Conservation (phyloP, 208 protist genomes). For the Crithidia expoeki region DNA sequence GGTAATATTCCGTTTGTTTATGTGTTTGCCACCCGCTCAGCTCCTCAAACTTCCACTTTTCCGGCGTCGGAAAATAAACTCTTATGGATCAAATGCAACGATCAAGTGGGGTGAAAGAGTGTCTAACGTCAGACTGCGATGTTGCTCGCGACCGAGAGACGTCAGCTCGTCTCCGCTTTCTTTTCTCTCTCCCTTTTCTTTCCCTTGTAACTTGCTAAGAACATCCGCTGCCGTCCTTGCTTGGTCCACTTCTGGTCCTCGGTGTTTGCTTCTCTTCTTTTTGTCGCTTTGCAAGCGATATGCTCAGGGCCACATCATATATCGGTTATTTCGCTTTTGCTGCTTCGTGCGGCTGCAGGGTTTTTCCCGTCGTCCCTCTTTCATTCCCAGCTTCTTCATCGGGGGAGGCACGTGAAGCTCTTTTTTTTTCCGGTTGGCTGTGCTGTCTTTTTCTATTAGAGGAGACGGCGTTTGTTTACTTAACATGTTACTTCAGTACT, state of each 20-base stretch:
- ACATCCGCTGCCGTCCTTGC: too few relatives aligned
- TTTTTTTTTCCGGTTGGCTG: not conserved
- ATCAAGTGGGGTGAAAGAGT: not conserved
- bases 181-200: not conserved
- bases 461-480: not conserved
- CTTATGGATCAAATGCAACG: constrained; percentile 9
- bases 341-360: too few relatives aligned
- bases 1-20: not conserved
- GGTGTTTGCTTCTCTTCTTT: not conserved
- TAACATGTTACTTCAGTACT: not conserved
- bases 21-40: not conserved
- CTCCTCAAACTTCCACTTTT: too few relatives aligned
- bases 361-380: too few relatives aligned
- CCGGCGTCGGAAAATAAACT: too few relatives aligned
- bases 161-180: not conserved
- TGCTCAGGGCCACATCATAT: too few relatives aligned
- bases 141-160: not conserved
- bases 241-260: too few relatives aligned
- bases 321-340: too few relatives aligned
- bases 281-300: not conserved
- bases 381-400: too few relatives aligned
- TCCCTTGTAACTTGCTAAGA: not conserved
- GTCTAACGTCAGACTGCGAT: not conserved
- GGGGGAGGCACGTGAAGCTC: not conserved
- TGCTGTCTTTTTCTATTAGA: not conserved